Evolutionary conservation across 2,329 filamentous ascomycete species (phyloP), one percentile per base, ranked within the genome.

Genomic region (Fusarium staphyleae): DNA sequence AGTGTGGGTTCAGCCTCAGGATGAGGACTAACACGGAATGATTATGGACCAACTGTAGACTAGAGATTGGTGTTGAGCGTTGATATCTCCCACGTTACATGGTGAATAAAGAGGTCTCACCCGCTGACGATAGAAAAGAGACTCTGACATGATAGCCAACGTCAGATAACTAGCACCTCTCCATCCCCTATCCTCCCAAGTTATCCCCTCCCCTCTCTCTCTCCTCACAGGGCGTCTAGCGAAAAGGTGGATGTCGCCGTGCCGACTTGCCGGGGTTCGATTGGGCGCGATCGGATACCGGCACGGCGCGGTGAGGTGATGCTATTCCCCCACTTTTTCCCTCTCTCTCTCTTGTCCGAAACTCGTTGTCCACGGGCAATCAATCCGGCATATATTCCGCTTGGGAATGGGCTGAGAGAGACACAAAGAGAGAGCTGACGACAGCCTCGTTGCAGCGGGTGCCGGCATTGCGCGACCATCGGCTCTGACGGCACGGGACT

Each of bases 251-350:
- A 66, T 66, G 62, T 62, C 51, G 49, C 44, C 44, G 63, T 66
- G 65, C 60, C 65, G 65, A 66, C 65, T 65, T 67, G 62, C 65
- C 65, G 65, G 65, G 65, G 60, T 6, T 67, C 62, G 54, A 67
- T 66, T 67, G 65, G 65, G 52, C 39, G 57, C 59, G 60, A 66
- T 67, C 65, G 65, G 65, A 65, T 67, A 67, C 58, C 65, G 65
- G 65, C 65, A 67, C 65, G 55, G 55, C 64, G 64, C 64, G 65
- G 65, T 67, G 62, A 67, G 65, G 64, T 66, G 64, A 66, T 65
- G 57, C 62, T 65, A 63, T 66, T 47, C 47, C 53, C 40, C 62
- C 63, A 63, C 63, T 63, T 55, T 55, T 26, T 33, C 26, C 15
- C 14, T 14, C 19, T 30, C 15, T 2, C 11, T 43, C 33, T 15